These are phyloP conservation scores for Dipteronia sinensis DNA, from an alignment of 345 rosid species.

Conservation along the genomic window DNA sequence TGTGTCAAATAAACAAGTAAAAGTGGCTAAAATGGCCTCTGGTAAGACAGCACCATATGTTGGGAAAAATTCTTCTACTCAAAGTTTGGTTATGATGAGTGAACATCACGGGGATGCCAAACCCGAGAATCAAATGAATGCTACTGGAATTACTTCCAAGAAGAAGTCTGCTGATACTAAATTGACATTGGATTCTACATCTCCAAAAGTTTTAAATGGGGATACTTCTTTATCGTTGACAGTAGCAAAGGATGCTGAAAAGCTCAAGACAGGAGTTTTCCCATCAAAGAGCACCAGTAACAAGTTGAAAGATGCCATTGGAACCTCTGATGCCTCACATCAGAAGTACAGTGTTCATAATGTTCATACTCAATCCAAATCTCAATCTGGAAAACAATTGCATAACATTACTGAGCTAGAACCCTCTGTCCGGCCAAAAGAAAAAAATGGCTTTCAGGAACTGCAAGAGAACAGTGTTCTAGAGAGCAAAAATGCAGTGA, in stretches of 20 bases:
- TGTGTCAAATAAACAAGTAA: constrained; percentile 55
- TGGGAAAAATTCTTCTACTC: constrained; percentile 37
- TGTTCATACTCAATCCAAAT: constrained; percentile 43
- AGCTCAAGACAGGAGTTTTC: constrained; percentile 43
- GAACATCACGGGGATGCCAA: constrained; percentile 40
- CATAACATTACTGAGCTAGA: constrained; percentile 40
- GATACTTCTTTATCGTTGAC: constrained; percentile 40
- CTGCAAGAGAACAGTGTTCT: constrained; percentile 59
- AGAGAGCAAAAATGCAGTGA: constrained; percentile 48
- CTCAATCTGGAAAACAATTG: constrained; percentile 47
- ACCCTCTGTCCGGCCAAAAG: constrained; percentile 47
- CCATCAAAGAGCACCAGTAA: constrained; percentile 43
- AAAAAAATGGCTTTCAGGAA: constrained; percentile 52
- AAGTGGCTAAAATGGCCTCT: constrained; percentile 45
- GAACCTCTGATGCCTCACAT: constrained; percentile 44
- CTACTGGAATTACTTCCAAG: constrained; percentile 46
- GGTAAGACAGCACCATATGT: constrained; percentile 39
- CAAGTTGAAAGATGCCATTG: constrained; percentile 57
- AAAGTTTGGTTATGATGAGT: constrained; percentile 35
- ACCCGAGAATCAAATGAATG: constrained; percentile 43
- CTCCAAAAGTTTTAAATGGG: constrained; percentile 46
- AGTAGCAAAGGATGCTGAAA: constrained; percentile 54
- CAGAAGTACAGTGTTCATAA: constrained; percentile 56
- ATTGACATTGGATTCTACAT: constrained; percentile 41
- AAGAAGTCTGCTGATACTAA: constrained; percentile 59